phyloP scores from a whole-genome alignment of 192 early-diverging fungal species.

The Coemansia sp. region DNA sequence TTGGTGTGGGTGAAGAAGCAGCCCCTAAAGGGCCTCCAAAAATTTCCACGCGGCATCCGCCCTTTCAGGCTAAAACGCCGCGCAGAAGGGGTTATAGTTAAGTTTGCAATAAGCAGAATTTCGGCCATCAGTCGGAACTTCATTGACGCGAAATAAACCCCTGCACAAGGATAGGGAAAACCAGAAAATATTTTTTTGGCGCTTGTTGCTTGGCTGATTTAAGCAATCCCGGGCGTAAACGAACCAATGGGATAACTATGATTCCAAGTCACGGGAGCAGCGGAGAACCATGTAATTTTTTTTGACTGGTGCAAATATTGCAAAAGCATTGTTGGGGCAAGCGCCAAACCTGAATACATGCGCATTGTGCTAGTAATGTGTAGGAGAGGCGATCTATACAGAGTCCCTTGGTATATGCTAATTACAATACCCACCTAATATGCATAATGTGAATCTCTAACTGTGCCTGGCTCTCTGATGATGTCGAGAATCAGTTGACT shows the following conservation, averaged over 20 bases:
- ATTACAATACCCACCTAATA: no score
- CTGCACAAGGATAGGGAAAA: conserved; percentile 46
- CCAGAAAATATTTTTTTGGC: conserved; percentile 6
- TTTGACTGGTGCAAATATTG: not conserved
- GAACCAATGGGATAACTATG: not conserved
- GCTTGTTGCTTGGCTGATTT: not conserved
- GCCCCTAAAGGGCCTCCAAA: conserved; percentile 47
- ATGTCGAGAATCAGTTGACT: no score
- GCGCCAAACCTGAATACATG: no score
- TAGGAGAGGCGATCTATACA: no score
- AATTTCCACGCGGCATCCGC: conserved; percentile 44
- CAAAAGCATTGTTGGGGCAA: no score
- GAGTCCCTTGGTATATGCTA: no score
- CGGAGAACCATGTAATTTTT: not conserved
- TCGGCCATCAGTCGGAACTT: conserved; percentile 53
- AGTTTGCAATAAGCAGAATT: conserved; percentile 56
- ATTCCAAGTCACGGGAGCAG: not conserved
- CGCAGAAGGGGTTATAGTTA: conserved; percentile 35
- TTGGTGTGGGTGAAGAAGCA: not conserved
- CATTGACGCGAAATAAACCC: conserved; percentile 50
- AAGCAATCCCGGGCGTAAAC: not conserved
- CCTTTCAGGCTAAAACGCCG: conserved; percentile 18
- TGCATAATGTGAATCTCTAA: no score
- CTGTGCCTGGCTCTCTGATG: no score
- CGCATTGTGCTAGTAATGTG: no score